A percentile compares a stretch with the other conserved stretches of the same genome.
phyloP scores from a whole-genome alignment of 1,139 yeast species.

The Kazachstania sp. region DNA sequence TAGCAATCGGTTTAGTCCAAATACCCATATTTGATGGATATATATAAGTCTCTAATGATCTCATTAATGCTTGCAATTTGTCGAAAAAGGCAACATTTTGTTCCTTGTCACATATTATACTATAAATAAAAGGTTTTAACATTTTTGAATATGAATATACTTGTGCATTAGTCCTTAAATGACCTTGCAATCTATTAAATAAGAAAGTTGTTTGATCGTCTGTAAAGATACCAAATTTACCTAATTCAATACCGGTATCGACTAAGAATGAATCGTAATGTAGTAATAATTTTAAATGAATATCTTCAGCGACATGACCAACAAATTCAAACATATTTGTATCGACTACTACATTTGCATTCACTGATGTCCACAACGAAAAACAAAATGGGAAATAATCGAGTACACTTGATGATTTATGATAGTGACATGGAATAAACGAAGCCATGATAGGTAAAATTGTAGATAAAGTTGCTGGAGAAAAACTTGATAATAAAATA shows the following conservation, averaged over 20 bases:
- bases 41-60: constrained; percentile 72
- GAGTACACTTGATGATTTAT: constrained; percentile 21
- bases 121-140: constrained; percentile 56
- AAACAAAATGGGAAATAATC: constrained; percentile 58
- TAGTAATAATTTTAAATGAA: constrained; percentile 30
- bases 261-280: constrained; percentile 1
- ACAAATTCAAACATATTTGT: constrained; percentile 58
- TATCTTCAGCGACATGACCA: constrained; percentile 52
- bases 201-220: constrained; percentile 50
- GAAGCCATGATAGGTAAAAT: constrained; percentile 50
- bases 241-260: constrained; percentile 26
- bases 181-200: constrained; percentile 41
- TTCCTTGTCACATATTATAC: constrained; percentile 45
- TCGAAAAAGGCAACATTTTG: constrained; percentile 45
- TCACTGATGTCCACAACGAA: constrained; percentile 65
- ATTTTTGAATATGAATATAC: constrained; percentile 50
- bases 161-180: constrained; percentile 46
- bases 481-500: constrained; percentile 35
- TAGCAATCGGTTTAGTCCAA: constrained; percentile 71
- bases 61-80: constrained; percentile 46
- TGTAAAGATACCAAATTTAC: constrained; percentile 54
- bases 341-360: constrained; percentile 53
- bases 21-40: constrained; percentile 88
- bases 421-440: constrained; percentile 40
- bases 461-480: constrained; percentile 50